Evolutionary conservation across 1,139 yeast species (phyloP), one percentile per base, ranked within the genome.

Genomic region (Yamadazyma dendronema): DNA sequence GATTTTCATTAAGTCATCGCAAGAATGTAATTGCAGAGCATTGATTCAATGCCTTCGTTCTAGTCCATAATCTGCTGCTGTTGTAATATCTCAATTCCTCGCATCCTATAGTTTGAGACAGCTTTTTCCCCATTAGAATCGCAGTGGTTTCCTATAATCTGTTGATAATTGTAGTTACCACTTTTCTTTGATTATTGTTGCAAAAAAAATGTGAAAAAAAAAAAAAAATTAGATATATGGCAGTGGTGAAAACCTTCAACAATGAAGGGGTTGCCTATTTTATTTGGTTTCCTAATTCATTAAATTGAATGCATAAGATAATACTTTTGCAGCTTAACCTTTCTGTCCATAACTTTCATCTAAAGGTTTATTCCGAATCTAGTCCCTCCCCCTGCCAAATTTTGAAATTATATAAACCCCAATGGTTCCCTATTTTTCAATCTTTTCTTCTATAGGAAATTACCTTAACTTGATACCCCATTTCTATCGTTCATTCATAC

Each of bases 261-360:
- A 35, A 40, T 37, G 30, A 14, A 21, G 17, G 25, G 17, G 29
- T 15, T 27, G 9, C n/a, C 22, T 19, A 19, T 7, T 19, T 9
- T 22, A 30, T 35, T 25, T 30, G 13, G 17, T 30, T 40, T 32
- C 44, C 44, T 31, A 35, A 33, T 35, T 32, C 14, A 38, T 22
- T 40, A 38, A 40, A 40, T 40, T 37, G 19, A 22, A 11, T 40
- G 41, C 44, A 35, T 40, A 25, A 23, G 19, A 17, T 28, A 29
- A 14, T 14, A 21, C 14, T 35, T 30, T 36, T 36, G 38, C 37
- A 36, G 30, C 37, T 19, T 36, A 11, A 28, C 30, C 17, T 25
- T 25, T 25, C 21, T 21, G 26, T 26, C 33, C 9, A 7, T 19
- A 6, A 19, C 22, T 19, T 19, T 19, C 22, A 19, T 7, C 6